phyloP scores from a whole-genome alignment of 2,329 filamentous ascomycete species.

The Colletotrichum lini region DNA sequence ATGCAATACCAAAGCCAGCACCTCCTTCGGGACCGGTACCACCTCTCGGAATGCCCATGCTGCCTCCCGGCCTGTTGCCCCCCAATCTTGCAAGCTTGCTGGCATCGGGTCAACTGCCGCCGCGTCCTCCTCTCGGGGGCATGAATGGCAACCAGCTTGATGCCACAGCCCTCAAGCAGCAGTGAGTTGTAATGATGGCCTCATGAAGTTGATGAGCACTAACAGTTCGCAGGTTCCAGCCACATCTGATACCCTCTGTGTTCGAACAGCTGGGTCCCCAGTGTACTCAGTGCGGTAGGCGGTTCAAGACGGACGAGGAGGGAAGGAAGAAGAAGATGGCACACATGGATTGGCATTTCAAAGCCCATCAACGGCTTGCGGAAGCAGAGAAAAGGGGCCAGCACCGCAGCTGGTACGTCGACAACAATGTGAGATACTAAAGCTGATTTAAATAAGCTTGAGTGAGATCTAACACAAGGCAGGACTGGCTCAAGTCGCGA shows the following conservation, averaged over 20 bases:
- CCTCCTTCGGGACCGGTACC: constrained; percentile 47
- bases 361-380: constrained; percentile 88
- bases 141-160: constrained; percentile 72
- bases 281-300: constrained; percentile 91
- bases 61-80: constrained; percentile 50
- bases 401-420: constrained; percentile 95
- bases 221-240: constrained; percentile 72
- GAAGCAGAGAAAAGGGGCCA: constrained; percentile 89
- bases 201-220: constrained; percentile 17
- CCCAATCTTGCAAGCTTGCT: constrained; percentile 55
- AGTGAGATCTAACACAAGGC: constrained; percentile 43
- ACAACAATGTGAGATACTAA: constrained; percentile 78
- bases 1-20: constrained; percentile 52
- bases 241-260: constrained; percentile 79
- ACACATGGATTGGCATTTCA: constrained; percentile 99
- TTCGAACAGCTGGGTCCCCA: constrained; percentile 88
- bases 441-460: constrained; percentile 36
- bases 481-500: constrained; percentile 41
- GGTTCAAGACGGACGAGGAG: constrained; percentile 83
- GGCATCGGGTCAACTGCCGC: constrained; percentile 46
- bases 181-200: constrained; percentile 64
- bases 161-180: constrained; percentile 77
- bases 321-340: constrained; percentile 89
- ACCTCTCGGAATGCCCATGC: constrained; percentile 48
- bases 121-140: constrained; percentile 49